Evolutionary conservation across 345 rosid genomes (phyloP).

Genomic region (Corymbia maculata): DNA sequence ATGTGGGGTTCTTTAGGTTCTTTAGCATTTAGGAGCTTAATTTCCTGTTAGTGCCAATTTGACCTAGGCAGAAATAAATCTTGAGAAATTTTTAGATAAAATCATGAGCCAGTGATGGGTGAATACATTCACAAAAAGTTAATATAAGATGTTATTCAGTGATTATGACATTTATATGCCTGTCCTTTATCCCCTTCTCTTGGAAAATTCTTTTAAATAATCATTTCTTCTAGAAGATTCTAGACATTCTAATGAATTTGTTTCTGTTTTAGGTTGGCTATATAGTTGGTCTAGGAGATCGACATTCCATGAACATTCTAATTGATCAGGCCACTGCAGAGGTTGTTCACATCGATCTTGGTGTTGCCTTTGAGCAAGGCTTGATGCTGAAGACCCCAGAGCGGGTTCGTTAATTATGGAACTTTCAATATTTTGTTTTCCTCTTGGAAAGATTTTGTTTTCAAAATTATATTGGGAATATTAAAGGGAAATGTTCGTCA

Average conservation of each 20-base stretch:
- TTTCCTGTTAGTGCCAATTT: neutral
- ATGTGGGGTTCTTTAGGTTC: neutral
- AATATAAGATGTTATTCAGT: neutral
- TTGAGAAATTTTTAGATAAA: neutral
- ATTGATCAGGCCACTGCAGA: constrained; percentile 97
- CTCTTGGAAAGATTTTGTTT: neutral
- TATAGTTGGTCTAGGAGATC: constrained; percentile 97
- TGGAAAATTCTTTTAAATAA: neutral
- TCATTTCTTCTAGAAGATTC: neutral
- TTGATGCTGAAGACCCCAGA: constrained; percentile 97
- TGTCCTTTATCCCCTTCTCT: neutral
- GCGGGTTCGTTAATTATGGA: constrained; percentile 40
- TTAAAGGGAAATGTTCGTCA: neutral
- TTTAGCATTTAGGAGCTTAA: neutral
- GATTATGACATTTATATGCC: neutral
- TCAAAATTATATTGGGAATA: neutral
- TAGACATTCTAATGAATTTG: neutral
- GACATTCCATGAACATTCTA: constrained; percentile 88
- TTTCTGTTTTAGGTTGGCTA: constrained; percentile 68
- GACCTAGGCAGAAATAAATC: neutral
- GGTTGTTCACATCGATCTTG: constrained; percentile 98
- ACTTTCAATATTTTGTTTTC: neutral
- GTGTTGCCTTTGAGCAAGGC: constrained; percentile 99
- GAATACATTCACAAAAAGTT: neutral
- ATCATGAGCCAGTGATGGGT: neutral